Conservation (phyloP, 768 basidiomycete species). For the Collybiopsis confluens region DNA sequence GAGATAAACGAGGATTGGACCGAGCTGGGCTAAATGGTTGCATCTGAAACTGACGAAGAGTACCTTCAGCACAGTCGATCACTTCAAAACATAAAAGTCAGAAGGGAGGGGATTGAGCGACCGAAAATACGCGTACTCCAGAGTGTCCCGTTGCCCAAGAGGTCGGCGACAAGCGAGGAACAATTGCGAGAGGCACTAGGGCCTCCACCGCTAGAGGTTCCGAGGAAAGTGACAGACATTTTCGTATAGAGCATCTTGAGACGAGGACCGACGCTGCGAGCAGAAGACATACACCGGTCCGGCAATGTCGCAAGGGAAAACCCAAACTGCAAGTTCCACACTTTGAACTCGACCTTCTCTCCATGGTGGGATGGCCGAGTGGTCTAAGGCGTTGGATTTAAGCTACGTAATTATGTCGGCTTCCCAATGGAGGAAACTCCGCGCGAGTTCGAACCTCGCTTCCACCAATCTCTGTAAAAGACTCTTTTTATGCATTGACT, state of each 20-base stretch:
- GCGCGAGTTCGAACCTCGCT: conserved; percentile 93
- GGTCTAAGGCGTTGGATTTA: conserved; percentile 93
- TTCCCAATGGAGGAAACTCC: conserved; percentile 80
- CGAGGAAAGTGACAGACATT: conserved; percentile 67
- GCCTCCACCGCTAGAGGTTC: conserved; percentile 75
- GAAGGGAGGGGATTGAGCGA: conserved; percentile 7
- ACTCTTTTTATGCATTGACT: too few relatives aligned
- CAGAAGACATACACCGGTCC: too few relatives aligned
- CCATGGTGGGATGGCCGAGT: conserved; percentile 84
- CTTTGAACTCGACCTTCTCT: too few relatives aligned
- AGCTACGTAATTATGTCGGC: conserved; percentile 43
- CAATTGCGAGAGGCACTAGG: conserved; percentile 72
- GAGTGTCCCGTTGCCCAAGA: conserved; percentile 48
- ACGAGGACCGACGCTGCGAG: not conserved
- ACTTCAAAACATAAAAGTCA: conserved; percentile 35
- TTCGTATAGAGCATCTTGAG: conserved; percentile 27
- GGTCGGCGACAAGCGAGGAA: conserved; percentile 64
- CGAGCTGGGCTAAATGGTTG: conserved; percentile 37
- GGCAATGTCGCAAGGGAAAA: too few relatives aligned
- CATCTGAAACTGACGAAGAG: conserved; percentile 58
- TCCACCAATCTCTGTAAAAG: conserved; percentile 56
- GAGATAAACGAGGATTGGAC: conserved; percentile 23
- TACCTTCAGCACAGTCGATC: conserved; percentile 85
- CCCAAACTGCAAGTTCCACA: too few relatives aligned
- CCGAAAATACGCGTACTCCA: conserved; percentile 53